Evolutionary conservation across 352 stramenopile genomes (phyloP), one percentile per base, ranked within the genome.

Genomic region (Pythium rishiriense): DNA sequence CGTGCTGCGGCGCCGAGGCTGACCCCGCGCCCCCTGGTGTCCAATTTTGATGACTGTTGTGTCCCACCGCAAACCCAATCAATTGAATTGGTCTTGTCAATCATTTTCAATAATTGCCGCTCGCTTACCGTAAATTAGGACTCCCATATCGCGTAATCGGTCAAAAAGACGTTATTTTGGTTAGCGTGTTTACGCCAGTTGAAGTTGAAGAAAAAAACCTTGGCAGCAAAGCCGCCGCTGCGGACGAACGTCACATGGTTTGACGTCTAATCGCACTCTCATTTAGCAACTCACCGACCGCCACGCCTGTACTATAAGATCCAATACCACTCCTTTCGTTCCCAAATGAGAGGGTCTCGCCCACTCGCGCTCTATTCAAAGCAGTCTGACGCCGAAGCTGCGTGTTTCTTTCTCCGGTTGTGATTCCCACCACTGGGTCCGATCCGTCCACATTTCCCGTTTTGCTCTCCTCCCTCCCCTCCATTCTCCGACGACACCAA

Each of bases 151-250:
- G n/a, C 56, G 33, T 64, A 25, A 57, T 64, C 45, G 24, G 31
- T 52, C 29, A 63, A 63, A 63, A 39, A 25, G 2, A 29, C 45
- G 56, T 55, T 63, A 47, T 49, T 39, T 54, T 19, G 41, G n/a
- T 21, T 39, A 8, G 4, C 29, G 33, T 37, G 45, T 55, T 55
- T 46, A 63, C 43, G 42, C 42, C 48, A 48, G 52, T 68, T 68
- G 61, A 68, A 68, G 61, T 62, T 68, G 61, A 68, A 62, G 60
- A 67, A 68, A 58, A 53, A 60, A 68, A 51, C 56, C 56, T 57
- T 62, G 52, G 61, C 39, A 22, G 37, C 33, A 68, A 62, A 62
- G 37, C 33, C 43, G 39, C 49, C 55, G 28, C 55, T 54, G 43
- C 14, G 26, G 21, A 65, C 58, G 33, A 58, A 66, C 29, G n/a